Conservation (phyloP, 1,284 basidiomycete genomes). For the Cronartium quercuum region DNA sequence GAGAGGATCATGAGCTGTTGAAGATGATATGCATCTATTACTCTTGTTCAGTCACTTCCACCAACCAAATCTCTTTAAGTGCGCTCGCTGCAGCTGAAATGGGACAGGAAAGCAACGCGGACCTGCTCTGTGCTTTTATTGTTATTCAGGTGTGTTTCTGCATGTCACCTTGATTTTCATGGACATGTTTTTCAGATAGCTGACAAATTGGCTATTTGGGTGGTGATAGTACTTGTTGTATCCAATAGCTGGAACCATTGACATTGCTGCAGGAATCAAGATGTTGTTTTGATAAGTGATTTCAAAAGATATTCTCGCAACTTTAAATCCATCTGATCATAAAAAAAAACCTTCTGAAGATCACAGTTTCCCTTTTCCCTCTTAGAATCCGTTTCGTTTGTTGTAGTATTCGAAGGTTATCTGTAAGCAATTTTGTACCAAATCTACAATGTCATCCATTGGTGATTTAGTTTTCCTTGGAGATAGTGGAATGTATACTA, state of each 20-base stretch:
- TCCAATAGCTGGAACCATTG: constrained; percentile 13
- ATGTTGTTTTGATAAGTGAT: constrained; percentile 13
- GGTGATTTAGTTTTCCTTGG: too few species aligned
- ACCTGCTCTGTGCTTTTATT: constrained; percentile 27
- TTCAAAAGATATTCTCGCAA: too few species aligned
- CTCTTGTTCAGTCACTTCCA: constrained; percentile 29
- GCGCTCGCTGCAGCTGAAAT: constrained; percentile 1
- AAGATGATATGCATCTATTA: constrained; percentile 25
- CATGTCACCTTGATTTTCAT: neutral
- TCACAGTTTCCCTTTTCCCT: too few species aligned
- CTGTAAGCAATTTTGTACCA: too few species aligned
- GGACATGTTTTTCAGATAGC: neutral
- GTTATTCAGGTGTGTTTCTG: constrained; percentile 2
- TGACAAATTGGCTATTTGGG: neutral
- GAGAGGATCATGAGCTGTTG: constrained; percentile 4
- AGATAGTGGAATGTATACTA: too few species aligned
- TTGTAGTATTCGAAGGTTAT: too few species aligned
- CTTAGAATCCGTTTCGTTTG: too few species aligned
- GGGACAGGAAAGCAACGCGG: constrained; percentile 19
- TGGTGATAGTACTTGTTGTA: constrained; percentile 20
- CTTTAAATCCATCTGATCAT: too few species aligned
- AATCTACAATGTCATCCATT: too few species aligned
- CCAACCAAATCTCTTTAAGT: constrained; percentile 28
- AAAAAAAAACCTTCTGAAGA: too few species aligned
- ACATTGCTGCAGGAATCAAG: neutral